Evolutionary conservation across 164 flowering plant genomes (phyloP).

Genomic region (Magnolia changhungtana): DNA sequence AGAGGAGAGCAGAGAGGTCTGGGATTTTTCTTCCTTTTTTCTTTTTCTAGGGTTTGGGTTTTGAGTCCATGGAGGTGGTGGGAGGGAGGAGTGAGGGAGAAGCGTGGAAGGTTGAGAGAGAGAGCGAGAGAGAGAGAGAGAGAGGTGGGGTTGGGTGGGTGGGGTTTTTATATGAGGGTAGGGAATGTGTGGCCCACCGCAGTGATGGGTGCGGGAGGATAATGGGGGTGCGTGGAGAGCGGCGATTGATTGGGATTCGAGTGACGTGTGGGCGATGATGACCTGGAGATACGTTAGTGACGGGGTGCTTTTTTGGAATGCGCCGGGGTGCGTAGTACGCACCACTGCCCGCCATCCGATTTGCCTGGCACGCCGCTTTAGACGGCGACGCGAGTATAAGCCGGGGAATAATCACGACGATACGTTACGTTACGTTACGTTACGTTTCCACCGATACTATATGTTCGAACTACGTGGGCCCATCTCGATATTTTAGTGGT

Average conservation of each 20-base stretch:
- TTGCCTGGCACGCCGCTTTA: too few relatives aligned
- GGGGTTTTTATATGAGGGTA: neutral
- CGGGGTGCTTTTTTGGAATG: neutral
- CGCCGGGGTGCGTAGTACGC: neutral
- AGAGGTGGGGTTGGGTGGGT: neutral
- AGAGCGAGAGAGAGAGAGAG: neutral
- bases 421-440: too few relatives aligned
- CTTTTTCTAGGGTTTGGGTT: neutral
- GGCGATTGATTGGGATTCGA: conserved; percentile 2
- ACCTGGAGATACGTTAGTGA: neutral
- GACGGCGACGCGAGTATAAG: too few relatives aligned
- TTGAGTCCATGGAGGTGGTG: neutral
- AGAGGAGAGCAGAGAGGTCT: neutral
- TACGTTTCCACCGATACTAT: too few relatives aligned
- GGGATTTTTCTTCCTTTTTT: neutral
- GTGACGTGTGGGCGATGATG: conserved; percentile 1
- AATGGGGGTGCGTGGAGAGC: neutral
- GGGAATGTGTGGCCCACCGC: conserved; percentile 2
- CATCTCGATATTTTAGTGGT: too few relatives aligned
- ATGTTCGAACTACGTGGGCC: too few relatives aligned
- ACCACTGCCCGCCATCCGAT: too few relatives aligned
- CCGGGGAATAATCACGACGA: too few relatives aligned
- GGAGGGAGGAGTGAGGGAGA: neutral
- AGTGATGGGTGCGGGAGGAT: neutral
- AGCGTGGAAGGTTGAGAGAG: neutral